These are phyloP conservation scores for Curvularia sp. DNA, from an alignment of 2,329 filamentous ascomycete genomes.

Conservation along the genomic window DNA sequence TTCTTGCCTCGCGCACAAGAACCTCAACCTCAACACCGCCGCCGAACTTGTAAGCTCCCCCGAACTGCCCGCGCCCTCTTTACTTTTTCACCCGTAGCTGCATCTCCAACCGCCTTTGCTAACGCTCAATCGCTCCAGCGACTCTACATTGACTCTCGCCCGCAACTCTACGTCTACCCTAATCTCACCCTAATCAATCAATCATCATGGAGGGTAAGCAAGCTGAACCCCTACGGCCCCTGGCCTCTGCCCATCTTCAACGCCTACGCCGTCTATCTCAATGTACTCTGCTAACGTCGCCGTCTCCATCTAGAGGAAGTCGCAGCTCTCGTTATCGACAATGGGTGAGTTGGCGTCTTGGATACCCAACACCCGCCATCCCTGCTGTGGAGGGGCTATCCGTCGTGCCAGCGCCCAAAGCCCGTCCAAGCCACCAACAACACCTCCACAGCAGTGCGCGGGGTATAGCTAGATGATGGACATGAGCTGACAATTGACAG, in stretches of 20 bases:
- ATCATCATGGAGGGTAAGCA: slow-evolving; percentile 72
- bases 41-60: slow-evolving; percentile 45
- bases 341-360: slow-evolving; percentile 82
- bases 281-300: slow-evolving; percentile 47
- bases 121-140: slow-evolving; percentile 42
- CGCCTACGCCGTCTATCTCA: slow-evolving; percentile 34
- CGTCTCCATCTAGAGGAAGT: slow-evolving; percentile 83
- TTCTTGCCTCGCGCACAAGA: slow-evolving; percentile 51
- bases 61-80: slow-evolving; percentile 33
- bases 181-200: slow-evolving; percentile 55
- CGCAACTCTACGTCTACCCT: slow-evolving; percentile 42
- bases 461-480: slow-evolving; percentile 32
- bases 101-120: slow-evolving; percentile 36
- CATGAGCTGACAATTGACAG: slow-evolving; percentile 61
- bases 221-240: slow-evolving; percentile 46
- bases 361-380: slow-evolving; percentile 44
- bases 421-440: slow-evolving; percentile 27
- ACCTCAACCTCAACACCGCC: slow-evolving; percentile 45
- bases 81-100: slow-evolving; percentile 31
- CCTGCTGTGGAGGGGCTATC: slow-evolving; percentile 50
- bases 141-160: slow-evolving; percentile 40
- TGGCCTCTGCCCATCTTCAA: slow-evolving; percentile 27
- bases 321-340: slow-evolving; percentile 99
- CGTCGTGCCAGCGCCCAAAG: slow-evolving; percentile 35
- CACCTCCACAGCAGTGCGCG: slow-evolving; percentile 33